Base-by-base conservation (phyloP, 2,329 filamentous ascomycete species). In the Cladosporium velox region DNA sequence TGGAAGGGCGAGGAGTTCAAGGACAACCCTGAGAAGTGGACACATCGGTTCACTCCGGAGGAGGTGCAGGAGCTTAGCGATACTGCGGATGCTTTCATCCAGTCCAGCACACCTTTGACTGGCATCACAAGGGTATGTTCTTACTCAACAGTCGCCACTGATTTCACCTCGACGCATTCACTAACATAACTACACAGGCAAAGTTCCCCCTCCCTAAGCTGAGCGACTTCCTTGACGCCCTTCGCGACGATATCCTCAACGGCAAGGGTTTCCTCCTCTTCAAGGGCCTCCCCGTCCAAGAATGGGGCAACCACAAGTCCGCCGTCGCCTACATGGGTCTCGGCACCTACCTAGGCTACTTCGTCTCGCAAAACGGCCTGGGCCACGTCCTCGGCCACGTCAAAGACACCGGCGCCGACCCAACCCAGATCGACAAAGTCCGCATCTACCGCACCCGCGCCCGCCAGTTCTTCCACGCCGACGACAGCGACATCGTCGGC, bases 261-360 rank as follows among this genome's bases (percentile, higher is more conserved):
- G 92, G 91, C 70, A 95, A 95, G 74, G 93, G 93, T 18, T 96
- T 96, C 80, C 90, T 95, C 69, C 85, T 96, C 15, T 95, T 96
- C 83, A 96, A 95, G 77, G 88, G 90, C 61, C 89, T 96, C 76
- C 92, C 92, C 0, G 91, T 93, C 0, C 74, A 85, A 52, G 76
- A 85, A 78, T 97, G 93, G 93, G 88, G 89, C 0, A 86, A 87
- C 62, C 85, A 88, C 76, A 96, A 96, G 80, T 91, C 88, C 12
- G 92, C 92, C 8, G 88, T 92, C 12, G 92, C 90, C n/a, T 96
- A 96, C 80, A 93, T 96, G 89, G 93, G 93, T 4, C 84, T 97
- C 0, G 82, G 76, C 49, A 91, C 91, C 5, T 90, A 96, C 77
- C 84, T 96, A 11, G 92, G 93, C 66, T 95, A 96, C 81, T 94